Evolutionary conservation across 1,284 basidiomycete genomes (phyloP).

Genomic region (Rhodotorula sp.): DNA sequence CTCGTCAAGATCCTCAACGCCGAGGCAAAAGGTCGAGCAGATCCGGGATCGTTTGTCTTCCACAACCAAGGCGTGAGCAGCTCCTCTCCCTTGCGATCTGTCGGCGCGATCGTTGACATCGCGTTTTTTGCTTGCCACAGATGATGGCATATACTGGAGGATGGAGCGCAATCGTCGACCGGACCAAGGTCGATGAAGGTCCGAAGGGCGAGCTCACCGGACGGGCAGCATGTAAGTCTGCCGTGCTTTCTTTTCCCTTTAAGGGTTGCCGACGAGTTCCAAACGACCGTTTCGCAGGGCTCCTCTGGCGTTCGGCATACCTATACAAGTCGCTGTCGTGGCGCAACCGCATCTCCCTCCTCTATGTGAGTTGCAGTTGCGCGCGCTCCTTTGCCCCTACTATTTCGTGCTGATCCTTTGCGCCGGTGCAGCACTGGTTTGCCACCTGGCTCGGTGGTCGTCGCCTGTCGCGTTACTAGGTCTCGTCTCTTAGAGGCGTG

Average conservation of each 20-base stretch:
- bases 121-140: background rate
- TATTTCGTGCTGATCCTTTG: slow-evolving; percentile 4
- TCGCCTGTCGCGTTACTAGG: slow-evolving; percentile 69
- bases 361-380: background rate
- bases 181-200: slow-evolving; percentile 58
- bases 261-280: background rate
- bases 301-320: slow-evolving; percentile 56
- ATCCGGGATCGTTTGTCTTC: slow-evolving; percentile 16
- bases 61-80: slow-evolving; percentile 61
- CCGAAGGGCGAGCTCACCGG: slow-evolving; percentile 56
- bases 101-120: background rate
- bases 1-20: slow-evolving; percentile 44
- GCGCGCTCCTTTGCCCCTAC: background rate
- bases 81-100: background rate
- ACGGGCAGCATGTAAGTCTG: slow-evolving; percentile 38
- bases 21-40: background rate
- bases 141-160: slow-evolving; percentile 74
- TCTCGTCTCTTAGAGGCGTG: background rate
- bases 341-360: slow-evolving; percentile 62
- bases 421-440: slow-evolving; percentile 45
- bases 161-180: slow-evolving; percentile 66
- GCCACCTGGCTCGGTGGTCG: slow-evolving; percentile 67
- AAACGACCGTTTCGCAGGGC: background rate
- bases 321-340: slow-evolving; percentile 72
- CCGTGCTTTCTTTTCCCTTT: background rate